Conservation (phyloP, 1,139 yeast species). For the Suhomyces panamericanus region DNA sequence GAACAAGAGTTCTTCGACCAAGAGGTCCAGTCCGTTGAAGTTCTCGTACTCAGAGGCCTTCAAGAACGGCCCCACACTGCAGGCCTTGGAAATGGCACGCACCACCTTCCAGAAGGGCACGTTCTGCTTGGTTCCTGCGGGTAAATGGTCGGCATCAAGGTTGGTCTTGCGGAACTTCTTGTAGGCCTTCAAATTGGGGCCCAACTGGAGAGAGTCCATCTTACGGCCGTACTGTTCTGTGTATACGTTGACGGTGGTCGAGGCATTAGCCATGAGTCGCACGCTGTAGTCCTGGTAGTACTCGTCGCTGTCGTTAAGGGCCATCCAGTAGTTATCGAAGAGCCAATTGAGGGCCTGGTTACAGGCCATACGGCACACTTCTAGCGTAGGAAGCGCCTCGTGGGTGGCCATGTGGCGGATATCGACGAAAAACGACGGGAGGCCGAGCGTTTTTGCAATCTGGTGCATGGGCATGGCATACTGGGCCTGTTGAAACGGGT, state of each 20-base stretch:
- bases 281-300: constrained; percentile 21
- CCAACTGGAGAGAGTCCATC: constrained; percentile 6
- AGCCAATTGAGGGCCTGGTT: constrained; percentile 74
- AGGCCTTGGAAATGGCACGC: constrained; percentile 11
- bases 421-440: constrained; percentile 88
- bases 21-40: constrained; percentile 13
- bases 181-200: constrained; percentile 27
- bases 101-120: constrained; percentile 43
- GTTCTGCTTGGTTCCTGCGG: constrained; percentile 34
- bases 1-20: constrained; percentile 21
- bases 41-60: constrained; percentile 1
- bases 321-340: constrained; percentile 70
- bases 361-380: constrained; percentile 59
- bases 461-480: constrained; percentile 78
- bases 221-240: constrained; percentile 3
- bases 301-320: constrained; percentile 31
- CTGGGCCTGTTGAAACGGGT: constrained; percentile 78
- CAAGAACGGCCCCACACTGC: constrained; percentile 4
- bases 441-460: constrained; percentile 64
- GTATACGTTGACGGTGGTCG: not conserved
- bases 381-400: constrained; percentile 73
- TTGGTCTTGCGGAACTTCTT: constrained; percentile 49
- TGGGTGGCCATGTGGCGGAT: constrained; percentile 91
- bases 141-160: constrained; percentile 34
- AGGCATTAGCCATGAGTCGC: too few relatives aligned